phyloP scores from a whole-genome alignment of 2,329 filamentous ascomycete genomes.

The Pestalotiopsis sp. region DNA sequence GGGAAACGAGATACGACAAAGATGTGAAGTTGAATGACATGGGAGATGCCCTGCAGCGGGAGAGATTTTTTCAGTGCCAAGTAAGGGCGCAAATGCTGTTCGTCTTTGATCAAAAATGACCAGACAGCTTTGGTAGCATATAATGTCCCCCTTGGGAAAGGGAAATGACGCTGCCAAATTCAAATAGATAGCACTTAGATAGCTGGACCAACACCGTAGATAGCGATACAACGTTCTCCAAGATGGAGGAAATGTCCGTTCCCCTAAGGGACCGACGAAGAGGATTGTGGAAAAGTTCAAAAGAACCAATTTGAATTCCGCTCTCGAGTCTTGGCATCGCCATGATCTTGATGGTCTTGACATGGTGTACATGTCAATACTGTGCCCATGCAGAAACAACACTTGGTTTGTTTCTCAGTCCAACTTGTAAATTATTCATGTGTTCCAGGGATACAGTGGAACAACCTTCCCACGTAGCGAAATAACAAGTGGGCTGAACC shows the following conservation, averaged over 20 bases:
- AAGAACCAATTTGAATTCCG: not conserved
- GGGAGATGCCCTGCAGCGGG: not conserved
- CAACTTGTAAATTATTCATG: no score
- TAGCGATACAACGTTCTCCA: slow-evolving; percentile 1
- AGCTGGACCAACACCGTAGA: slow-evolving; percentile 11
- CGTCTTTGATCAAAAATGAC: not conserved
- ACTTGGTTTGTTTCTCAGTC: no score
- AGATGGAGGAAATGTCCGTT: not conserved
- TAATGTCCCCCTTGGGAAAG: not conserved
- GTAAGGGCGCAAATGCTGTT: not conserved
- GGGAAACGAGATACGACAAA: slow-evolving; percentile 1
- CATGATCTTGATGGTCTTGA: no score
- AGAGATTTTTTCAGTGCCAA: not conserved
- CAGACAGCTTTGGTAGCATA: not conserved
- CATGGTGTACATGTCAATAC: no score
- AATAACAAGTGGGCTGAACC: no score
- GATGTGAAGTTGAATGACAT: not conserved
- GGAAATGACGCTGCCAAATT: not conserved
- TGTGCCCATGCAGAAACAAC: no score
- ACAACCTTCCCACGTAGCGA: no score
- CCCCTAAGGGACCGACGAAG: not conserved
- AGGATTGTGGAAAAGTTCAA: not conserved
- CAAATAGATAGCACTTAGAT: slow-evolving; percentile 7
- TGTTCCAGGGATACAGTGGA: no score
- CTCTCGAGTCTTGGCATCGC: not conserved